These are phyloP conservation scores for Naganishia randhawae DNA, from an alignment of 768 basidiomycete species.

Conservation along the genomic window DNA sequence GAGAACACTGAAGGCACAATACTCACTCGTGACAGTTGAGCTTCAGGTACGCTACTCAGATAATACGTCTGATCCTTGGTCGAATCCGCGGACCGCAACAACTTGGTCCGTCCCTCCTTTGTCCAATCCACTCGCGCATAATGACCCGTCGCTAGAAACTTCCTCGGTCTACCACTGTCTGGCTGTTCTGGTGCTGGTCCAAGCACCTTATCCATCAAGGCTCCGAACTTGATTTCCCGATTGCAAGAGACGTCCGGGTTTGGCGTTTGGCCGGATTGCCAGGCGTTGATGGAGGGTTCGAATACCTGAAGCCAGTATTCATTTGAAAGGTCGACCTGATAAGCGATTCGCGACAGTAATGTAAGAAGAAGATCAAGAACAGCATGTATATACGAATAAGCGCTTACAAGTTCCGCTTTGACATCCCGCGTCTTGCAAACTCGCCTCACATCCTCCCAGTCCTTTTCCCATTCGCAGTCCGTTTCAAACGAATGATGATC, in stretches of 20 bases:
- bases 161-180: background rate
- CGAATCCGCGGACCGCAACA: constrained; percentile 57
- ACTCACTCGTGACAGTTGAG: constrained; percentile 58
- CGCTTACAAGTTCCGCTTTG: constrained; percentile 66
- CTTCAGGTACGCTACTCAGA: constrained; percentile 70
- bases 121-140: constrained; percentile 71
- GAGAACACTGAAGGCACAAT: background rate
- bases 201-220: constrained; percentile 59
- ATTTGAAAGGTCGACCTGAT: constrained; percentile 74
- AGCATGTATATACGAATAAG: background rate
- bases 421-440: constrained; percentile 72
- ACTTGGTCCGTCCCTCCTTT: constrained; percentile 46
- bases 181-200: background rate
- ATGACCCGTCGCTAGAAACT: constrained; percentile 60
- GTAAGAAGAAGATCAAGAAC: background rate
- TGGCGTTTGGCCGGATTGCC: constrained; percentile 76
- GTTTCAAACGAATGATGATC: constrained; percentile 63
- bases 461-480: constrained; percentile 96
- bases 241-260: constrained; percentile 95
- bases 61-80: constrained; percentile 91
- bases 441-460: constrained; percentile 82
- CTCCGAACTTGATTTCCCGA: constrained; percentile 58
- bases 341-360: background rate
- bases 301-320: constrained; percentile 92
- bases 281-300: constrained; percentile 71